A percentile compares a stretch with the other conserved stretches of the same genome.
These are phyloP conservation scores for Phytophthora capsici DNA, from an alignment of 352 stramenopile species.

Conservation along the genomic window DNA sequence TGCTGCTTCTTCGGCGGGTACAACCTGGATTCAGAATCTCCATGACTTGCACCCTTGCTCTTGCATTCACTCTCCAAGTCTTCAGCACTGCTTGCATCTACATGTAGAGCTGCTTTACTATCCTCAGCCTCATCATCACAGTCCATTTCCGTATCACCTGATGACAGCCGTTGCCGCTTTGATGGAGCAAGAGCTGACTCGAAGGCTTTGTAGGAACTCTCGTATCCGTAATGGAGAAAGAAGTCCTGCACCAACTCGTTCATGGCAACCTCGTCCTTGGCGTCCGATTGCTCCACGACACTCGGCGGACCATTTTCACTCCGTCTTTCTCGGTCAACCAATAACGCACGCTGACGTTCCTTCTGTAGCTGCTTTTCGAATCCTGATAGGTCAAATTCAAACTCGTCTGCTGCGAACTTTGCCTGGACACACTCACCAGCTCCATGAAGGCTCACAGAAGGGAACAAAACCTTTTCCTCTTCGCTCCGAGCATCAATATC, in stretches of 20 bases:
- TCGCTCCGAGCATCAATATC: conserved; percentile 17
- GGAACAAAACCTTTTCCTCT: conserved; percentile 43
- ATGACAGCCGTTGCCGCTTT: conserved; percentile 7
- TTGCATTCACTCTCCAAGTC: conserved; percentile 27
- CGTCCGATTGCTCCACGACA: conserved; percentile 15
- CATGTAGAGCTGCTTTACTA: not conserved
- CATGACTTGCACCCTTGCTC: conserved; percentile 3
- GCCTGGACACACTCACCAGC: conserved; percentile 38
- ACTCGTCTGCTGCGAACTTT: conserved; percentile 28
- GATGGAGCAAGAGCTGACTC: conserved; percentile 13
- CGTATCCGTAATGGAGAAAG: conserved; percentile 51
- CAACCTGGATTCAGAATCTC: conserved; percentile 3
- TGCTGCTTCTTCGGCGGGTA: conserved; percentile 8
- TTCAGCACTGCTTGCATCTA: conserved; percentile 6
- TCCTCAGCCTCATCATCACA: conserved; percentile 2
- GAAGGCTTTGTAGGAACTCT: conserved; percentile 40
- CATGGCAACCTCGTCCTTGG: conserved; percentile 42
- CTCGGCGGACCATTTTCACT: not conserved
- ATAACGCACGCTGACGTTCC: conserved; percentile 40
- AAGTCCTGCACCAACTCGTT: conserved; percentile 48
- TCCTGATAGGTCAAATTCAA: conserved; percentile 52
- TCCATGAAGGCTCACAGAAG: conserved; percentile 55
- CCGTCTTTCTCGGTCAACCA: conserved; percentile 10
- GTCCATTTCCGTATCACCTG: conserved; percentile 15
- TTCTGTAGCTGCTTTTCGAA: conserved; percentile 60